Percentiles rank a stretch among this genome's conserved stretches.
Conservation (phyloP, 2,329 filamentous ascomycete genomes). For the Claviceps pazoutovae region DNA sequence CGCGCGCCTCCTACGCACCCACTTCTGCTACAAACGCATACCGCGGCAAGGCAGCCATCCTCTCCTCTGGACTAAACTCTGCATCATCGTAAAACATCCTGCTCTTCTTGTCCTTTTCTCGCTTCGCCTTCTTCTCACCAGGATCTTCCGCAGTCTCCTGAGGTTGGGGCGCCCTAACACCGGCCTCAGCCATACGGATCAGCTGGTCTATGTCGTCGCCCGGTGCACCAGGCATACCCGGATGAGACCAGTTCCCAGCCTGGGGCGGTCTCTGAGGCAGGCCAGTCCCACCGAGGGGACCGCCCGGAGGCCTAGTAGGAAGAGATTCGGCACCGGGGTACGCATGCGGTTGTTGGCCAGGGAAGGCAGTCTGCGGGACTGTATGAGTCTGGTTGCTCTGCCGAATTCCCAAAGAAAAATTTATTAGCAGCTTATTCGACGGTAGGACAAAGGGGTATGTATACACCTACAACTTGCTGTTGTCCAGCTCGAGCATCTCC, state of each 20-base stretch:
- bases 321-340: constrained; percentile 27
- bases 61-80: constrained; percentile 74
- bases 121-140: constrained; percentile 51
- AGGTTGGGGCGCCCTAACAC: constrained; percentile 33
- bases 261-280: constrained; percentile 31
- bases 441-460: too few species aligned
- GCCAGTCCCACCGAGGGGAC: constrained; percentile 23
- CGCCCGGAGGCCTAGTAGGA: constrained; percentile 31
- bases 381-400: constrained; percentile 11
- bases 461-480: constrained; percentile 16
- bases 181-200: constrained; percentile 50
- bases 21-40: constrained; percentile 45
- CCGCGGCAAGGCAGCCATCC: constrained; percentile 63
- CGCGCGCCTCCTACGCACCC: not conserved
- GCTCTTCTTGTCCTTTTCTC: constrained; percentile 51
- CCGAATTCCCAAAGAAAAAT: not conserved
- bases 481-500: not conserved
- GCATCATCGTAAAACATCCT: constrained; percentile 73
- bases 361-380: constrained; percentile 11
- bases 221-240: constrained; percentile 11
- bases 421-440: not conserved
- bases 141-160: constrained; percentile 25
- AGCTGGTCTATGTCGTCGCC: constrained; percentile 52
- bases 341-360: constrained; percentile 14
- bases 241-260: constrained; percentile 13